A percentile compares a stretch with the other conserved stretches of the same genome.
Evolutionary conservation across 495 filamentous ascomycete species (phyloP).

Genomic region (Pyrenopolyporus hunteri): DNA sequence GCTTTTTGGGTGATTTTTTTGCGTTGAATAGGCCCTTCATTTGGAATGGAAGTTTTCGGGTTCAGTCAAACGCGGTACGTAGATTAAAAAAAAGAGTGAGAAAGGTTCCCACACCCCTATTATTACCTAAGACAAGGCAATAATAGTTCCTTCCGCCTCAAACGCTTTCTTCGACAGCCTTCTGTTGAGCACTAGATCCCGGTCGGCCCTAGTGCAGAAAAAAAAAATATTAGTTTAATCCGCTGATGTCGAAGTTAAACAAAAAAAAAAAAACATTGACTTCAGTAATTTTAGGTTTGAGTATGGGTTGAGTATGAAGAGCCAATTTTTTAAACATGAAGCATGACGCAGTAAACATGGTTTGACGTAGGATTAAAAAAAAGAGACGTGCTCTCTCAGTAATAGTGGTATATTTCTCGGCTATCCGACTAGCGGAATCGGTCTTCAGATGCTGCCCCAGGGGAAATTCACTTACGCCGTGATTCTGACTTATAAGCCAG

Average conservation of each 20-base stretch:
- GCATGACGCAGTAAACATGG: too few relatives aligned
- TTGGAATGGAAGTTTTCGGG: constrained; percentile 39
- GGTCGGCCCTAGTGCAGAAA: constrained; percentile 24
- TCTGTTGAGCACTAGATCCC: constrained; percentile 32
- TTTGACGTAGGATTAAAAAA: too few relatives aligned
- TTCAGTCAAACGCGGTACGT: constrained; percentile 20
- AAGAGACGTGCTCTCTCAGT: neutral
- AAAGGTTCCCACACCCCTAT: constrained; percentile 33
- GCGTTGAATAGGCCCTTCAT: constrained; percentile 63
- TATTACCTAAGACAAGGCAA: constrained; percentile 38
- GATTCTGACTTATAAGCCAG: constrained; percentile 16
- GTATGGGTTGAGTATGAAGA: too few relatives aligned
- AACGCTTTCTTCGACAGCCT: constrained; percentile 23
- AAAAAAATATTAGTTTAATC: constrained; percentile 25
- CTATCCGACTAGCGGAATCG: neutral
- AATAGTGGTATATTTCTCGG: neutral
- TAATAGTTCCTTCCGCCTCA: constrained; percentile 25
- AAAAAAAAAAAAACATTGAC: neutral
- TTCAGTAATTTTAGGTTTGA: too few relatives aligned
- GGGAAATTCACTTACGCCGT: constrained; percentile 14
- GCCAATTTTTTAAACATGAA: too few relatives aligned
- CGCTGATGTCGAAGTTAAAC: neutral
- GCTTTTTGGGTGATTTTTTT: constrained; percentile 59
- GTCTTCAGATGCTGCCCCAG: neutral
- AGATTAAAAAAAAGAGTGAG: constrained; percentile 12